These are phyloP conservation scores for Martensiomyces pterosporus DNA, from an alignment of 192 early-diverging fungal genomes.

Conservation along the genomic window DNA sequence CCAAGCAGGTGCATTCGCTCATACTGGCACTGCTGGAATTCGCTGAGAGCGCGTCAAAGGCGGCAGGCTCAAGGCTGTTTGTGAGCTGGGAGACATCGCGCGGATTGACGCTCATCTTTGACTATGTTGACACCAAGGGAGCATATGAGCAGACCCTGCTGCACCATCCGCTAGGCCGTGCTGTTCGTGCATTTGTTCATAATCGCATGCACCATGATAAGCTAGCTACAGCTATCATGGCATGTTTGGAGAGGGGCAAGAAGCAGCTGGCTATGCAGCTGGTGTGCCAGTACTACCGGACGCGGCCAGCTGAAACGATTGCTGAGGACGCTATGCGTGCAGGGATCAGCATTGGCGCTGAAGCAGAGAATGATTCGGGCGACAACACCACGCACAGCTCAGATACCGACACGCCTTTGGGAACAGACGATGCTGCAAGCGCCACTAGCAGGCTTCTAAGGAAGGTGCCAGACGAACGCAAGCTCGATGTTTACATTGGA, in stretches of 20 bases:
- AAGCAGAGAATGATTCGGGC: too few relatives aligned
- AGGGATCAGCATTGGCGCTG: slow-evolving; percentile 12
- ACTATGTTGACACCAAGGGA: slow-evolving; percentile 18
- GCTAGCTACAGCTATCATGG: slow-evolving; percentile 20
- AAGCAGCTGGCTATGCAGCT: slow-evolving; percentile 28
- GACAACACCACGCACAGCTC: slow-evolving; percentile 2
- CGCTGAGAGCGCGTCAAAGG: slow-evolving; percentile 4
- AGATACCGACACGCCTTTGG: slow-evolving; percentile 4
- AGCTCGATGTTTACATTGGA: slow-evolving; percentile 32
- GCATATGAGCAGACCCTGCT: slow-evolving; percentile 34
- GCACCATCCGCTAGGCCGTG: slow-evolving; percentile 16
- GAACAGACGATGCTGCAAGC: slow-evolving; percentile 14
- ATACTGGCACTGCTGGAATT: slow-evolving; percentile 22
- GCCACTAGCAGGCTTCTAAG: slow-evolving; percentile 11
- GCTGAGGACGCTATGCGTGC: slow-evolving; percentile 23
- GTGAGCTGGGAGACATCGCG: slow-evolving; percentile 26
- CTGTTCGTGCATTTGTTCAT: slow-evolving; percentile 31
- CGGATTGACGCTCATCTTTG: slow-evolving; percentile 30
- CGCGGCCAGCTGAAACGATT: slow-evolving; percentile 20
- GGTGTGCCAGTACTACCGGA: slow-evolving; percentile 35
- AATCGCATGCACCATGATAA: slow-evolving; percentile 39
- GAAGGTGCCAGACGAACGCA: slow-evolving; percentile 19
- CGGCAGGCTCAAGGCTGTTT: slow-evolving; percentile 7
- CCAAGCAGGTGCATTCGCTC: slow-evolving; percentile 11
- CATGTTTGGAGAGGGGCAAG: slow-evolving; percentile 33